Evolutionary conservation across 495 filamentous ascomycete genomes (phyloP).

Genomic region (Penicillium psychrofluorescens): DNA sequence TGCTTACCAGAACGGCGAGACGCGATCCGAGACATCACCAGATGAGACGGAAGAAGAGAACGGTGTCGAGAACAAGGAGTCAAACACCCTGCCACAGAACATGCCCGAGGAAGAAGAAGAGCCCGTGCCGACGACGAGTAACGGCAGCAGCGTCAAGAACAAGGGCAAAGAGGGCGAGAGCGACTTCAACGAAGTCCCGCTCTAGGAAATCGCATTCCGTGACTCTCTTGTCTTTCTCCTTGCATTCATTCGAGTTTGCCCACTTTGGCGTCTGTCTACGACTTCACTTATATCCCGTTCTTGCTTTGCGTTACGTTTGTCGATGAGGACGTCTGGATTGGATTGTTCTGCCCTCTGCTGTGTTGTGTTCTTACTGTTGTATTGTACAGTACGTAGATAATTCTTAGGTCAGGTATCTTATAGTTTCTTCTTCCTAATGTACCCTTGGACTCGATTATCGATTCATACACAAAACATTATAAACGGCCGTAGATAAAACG

Average conservation of each 20-base stretch:
- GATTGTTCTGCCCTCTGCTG: no score
- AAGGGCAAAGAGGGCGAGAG: constrained; percentile 30
- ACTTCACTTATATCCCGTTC: constrained; percentile 9
- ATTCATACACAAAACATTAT: no score
- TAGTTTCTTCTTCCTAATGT: constrained; percentile 7
- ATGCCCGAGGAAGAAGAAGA: constrained; percentile 18
- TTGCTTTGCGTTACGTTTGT: no score
- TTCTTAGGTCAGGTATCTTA: constrained; percentile 4
- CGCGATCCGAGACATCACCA: constrained; percentile 1
- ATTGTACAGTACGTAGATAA: constrained; percentile 13
- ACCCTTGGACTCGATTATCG: constrained; percentile 3
- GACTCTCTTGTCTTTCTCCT: background rate
- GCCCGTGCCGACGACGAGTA: constrained; percentile 3
- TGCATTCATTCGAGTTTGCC: background rate
- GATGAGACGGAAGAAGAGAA: constrained; percentile 7
- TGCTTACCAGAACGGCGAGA: constrained; percentile 15
- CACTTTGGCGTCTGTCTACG: constrained; percentile 6
- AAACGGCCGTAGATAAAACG: no score
- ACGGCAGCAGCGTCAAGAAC: constrained; percentile 10
- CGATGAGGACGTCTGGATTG: no score
- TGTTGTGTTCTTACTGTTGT: constrained; percentile 3
- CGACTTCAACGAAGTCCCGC: constrained; percentile 37
- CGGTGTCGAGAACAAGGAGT: constrained; percentile 7
- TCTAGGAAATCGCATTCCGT: constrained; percentile 4
- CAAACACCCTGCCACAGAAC: constrained; percentile 18